Percentiles rank a stretch among this genome's conserved stretches.
Conservation (phyloP, 768 basidiomycete species). For the Kwoniella sp. region DNA sequence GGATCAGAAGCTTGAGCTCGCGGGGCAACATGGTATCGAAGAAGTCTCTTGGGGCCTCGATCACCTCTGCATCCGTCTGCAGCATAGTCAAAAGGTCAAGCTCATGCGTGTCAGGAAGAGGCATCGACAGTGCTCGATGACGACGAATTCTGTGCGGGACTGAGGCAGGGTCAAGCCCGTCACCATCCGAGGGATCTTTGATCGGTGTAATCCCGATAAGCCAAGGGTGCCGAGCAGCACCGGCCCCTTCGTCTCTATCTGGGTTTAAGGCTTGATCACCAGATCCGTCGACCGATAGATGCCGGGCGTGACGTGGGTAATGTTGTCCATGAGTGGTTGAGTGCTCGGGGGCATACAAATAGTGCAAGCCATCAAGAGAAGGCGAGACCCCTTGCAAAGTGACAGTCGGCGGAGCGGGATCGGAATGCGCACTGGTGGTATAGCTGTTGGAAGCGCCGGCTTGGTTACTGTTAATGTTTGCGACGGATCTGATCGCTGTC, state of each 20-base stretch:
- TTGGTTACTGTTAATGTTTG: not conserved
- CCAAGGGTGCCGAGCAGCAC: not conserved
- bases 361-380: not conserved
- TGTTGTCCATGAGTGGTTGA: not conserved
- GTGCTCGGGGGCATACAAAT: not conserved
- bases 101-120: conserved; percentile 4
- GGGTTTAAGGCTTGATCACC: no score
- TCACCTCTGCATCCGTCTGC: not conserved
- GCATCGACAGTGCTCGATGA: conserved; percentile 10
- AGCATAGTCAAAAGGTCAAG: not conserved
- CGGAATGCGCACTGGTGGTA: not conserved
- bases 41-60: not conserved
- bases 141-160: not conserved
- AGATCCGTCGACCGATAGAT: not conserved
- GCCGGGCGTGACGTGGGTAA: not conserved
- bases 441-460: not conserved
- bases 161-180: not conserved
- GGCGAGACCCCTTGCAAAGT: not conserved
- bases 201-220: not conserved
- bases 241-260: not conserved
- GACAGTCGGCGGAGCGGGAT: not conserved
- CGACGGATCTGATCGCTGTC: conserved; percentile 14
- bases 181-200: not conserved
- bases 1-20: conserved; percentile 36
- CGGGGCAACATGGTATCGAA: conserved; percentile 38